These are phyloP conservation scores for Cerrena zonata DNA, from an alignment of 1,284 basidiomycete genomes.

Conservation along the genomic window DNA sequence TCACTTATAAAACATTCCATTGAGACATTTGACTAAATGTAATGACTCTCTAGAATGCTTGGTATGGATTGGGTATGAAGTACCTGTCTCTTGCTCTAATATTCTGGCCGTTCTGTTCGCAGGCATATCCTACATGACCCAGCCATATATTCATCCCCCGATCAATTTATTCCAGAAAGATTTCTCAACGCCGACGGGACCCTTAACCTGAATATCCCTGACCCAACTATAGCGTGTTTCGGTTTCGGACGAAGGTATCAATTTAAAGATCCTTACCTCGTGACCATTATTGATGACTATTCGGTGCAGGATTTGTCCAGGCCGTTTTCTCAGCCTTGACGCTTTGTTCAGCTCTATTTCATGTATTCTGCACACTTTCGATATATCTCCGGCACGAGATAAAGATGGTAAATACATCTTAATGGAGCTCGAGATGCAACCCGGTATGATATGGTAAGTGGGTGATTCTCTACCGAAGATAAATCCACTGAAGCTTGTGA, in stretches of 20 bases:
- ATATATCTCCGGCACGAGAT: constrained; percentile 2
- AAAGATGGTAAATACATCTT: constrained; percentile 3
- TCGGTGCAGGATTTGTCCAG: constrained; percentile 11
- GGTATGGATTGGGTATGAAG: no score
- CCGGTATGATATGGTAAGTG: no score
- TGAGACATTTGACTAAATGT: no score
- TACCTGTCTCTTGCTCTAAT: no score
- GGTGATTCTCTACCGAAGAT: no score
- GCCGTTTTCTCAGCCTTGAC: constrained; percentile 5
- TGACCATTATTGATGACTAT: no score
- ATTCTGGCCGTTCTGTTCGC: no score
- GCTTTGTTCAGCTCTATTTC: constrained; percentile 7
- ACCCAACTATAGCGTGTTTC: constrained; percentile 4
- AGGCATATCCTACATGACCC: constrained; percentile 9
- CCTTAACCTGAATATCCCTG: constrained; percentile 2
- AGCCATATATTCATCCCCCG: constrained; percentile 5
- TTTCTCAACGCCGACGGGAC: constrained; percentile 6
- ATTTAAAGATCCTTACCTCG: no score
- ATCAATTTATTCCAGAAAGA: constrained; percentile 8
- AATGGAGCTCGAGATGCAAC: background rate
- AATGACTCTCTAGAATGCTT: no score
- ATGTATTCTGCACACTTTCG: constrained; percentile 5
- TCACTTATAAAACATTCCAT: background rate
- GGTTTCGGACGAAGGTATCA: constrained; percentile 9
- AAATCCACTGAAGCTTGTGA: no score